Base-by-base conservation (phyloP, 441 rosid genomes). In the Pelargonium australe region DNA sequence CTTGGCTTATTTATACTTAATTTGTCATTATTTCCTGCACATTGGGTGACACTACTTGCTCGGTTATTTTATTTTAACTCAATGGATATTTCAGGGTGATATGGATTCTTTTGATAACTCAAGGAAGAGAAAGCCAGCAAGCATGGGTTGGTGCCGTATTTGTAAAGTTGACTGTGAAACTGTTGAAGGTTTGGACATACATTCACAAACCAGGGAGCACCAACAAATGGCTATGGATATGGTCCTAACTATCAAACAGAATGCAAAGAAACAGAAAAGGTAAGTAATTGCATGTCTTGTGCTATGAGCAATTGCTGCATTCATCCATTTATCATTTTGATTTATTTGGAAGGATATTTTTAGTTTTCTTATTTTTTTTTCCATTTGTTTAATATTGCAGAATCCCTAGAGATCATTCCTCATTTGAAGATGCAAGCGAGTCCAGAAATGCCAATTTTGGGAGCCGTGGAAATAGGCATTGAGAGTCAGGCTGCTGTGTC, bases 131-230 rank as follows among this genome's bases (percentile, higher is more conserved):
- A 85, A 74, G 77, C 70, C 81, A 31, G 37, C 77, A 68, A 79
- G 79, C 86, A 80, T 78, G 85, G 96, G 92, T 41, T 90, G 96
- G 96, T 90, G 96, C 70, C 90, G 92, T 23, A 84, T 90, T 55
- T 90, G 96, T 80, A 88, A 85, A 72, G 80, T 90, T 63, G 94
- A 90, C 63, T 88, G 96, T 73, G 88, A 88, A 76, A 82, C 89
- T 31, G 91, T 84, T 45, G 96, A 86, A 75, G 87, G 95, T 71
- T 79, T 83, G 78, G 89, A 88, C 74, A 69, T 86, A 63, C 90
- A 91, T 83, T 87, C 91, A 10, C 92, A 88, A 75, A 82, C 88
- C 2, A 83, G 87, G 75, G 92, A 84, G 72, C 95, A 89, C 82
- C 97, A 89, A 75, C 84, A 85, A 79, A 79, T 75, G 79, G 84